Base-by-base conservation (phyloP, 2,329 filamentous ascomycete genomes). In the Xylaria polymorpha region DNA sequence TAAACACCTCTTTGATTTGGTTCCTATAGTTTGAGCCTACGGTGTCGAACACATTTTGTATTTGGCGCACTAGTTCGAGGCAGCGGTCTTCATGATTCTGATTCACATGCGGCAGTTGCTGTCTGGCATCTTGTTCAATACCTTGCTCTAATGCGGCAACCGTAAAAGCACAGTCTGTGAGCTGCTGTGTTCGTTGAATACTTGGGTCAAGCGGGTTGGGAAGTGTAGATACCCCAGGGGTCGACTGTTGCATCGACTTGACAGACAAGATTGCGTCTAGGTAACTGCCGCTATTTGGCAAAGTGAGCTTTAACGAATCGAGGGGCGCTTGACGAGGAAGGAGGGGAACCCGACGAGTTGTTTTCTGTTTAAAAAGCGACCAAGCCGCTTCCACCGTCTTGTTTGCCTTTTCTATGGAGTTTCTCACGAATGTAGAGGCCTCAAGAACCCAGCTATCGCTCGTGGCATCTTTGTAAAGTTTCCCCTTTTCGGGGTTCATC, bases 211-310 rank as follows among this genome's bases (percentile, higher is more conserved):
- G 72, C 4, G 70, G 71, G 5, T 62, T 67, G 0, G 76, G 74
- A 46, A 77, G 73, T 9, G 68, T 43, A 3, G 61, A 18, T 0
- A 74, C 69, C 3, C 60, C 22, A 29, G 55, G 20, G 1, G 14
- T 22, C 1, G 12, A 14, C 15, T 57, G n/a, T 2, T 9, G 61
- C 3, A 15, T 2, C 3, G 39, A 25, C 4, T n/a, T 58, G 6
- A 4, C 46, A 7, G 35, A 66, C 0, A 77, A 48, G 2, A 77
- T 43, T 0, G 66, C 22, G 4, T 76, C 59, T 0, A 85, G 64
- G 41, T 82, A 81, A 0, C 12, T 2, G 0, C 76, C 68, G 58
- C 85, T 86, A 44, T 83, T 83, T 0, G 73, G 76, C 1, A 87
- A 78, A 0, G 75, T 76, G 0, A 88, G 76, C 0, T 39, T 25